phyloP scores from a whole-genome alignment of 2,329 filamentous ascomycete genomes.

The Epichloe elymi region DNA sequence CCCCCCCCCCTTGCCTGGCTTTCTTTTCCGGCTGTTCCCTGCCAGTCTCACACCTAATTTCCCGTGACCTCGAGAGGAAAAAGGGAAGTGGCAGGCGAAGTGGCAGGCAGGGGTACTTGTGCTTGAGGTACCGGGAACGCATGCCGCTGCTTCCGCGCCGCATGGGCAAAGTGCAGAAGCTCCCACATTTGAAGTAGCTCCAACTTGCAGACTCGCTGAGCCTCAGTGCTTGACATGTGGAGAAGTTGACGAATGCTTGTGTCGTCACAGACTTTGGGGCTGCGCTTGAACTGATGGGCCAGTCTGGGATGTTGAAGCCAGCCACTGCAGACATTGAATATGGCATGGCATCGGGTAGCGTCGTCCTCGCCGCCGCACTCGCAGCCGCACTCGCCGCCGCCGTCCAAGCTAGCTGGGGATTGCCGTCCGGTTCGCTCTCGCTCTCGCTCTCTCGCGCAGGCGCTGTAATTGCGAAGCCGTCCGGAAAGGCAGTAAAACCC shows the following conservation, averaged over 20 bases:
- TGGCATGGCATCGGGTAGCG: neutral
- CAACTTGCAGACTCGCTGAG: neutral
- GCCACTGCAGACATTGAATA: neutral
- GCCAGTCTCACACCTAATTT: neutral
- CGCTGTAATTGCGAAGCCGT: neutral
- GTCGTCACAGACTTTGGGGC: neutral
- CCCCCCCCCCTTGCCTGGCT: neutral
- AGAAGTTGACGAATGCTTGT: neutral
- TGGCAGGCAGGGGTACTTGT: neutral
- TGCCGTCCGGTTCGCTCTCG: neutral
- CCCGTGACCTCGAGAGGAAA: neutral
- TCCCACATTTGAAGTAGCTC: neutral
- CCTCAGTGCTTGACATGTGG: neutral
- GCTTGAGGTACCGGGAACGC: neutral
- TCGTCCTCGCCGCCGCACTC: neutral
- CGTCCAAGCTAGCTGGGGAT: neutral
- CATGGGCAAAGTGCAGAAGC: neutral
- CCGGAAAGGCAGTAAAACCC: neutral
- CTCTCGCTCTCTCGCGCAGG: neutral
- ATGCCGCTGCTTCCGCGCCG: slow-evolving; percentile 3
- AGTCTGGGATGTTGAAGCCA: neutral
- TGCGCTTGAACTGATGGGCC: too few species aligned
- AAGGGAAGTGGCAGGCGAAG: neutral
- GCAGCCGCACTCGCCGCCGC: neutral
- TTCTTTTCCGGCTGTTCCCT: neutral